These are phyloP conservation scores for Fulvia fulva DNA, from an alignment of 2,329 filamentous ascomycete genomes.

Conservation along the genomic window DNA sequence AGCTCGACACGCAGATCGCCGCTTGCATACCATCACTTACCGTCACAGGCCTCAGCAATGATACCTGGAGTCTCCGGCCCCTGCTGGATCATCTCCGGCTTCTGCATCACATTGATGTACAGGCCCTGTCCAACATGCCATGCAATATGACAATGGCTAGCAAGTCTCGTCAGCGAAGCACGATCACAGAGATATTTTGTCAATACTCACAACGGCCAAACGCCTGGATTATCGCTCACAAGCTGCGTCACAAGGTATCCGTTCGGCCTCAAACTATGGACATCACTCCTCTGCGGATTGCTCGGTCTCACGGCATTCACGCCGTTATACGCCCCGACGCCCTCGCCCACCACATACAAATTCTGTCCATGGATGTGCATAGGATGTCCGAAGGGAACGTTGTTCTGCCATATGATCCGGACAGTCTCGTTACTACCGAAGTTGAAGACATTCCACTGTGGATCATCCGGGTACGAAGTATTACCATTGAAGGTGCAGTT, in stretches of 20 bases:
- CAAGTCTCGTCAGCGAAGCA: too few species aligned
- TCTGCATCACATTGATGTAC: conserved; percentile 25
- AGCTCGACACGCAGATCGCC: not conserved
- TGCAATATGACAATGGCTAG: conserved; percentile 32
- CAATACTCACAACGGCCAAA: conserved; percentile 56
- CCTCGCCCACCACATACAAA: conserved; percentile 41
- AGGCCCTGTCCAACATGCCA: conserved; percentile 31
- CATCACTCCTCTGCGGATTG: conserved; percentile 38
- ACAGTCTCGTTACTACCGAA: conserved; percentile 38
- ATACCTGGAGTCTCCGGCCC: conserved; percentile 37
- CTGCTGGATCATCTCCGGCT: conserved; percentile 15
- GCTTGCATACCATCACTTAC: conserved; percentile 21
- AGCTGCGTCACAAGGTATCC: conserved; percentile 35
- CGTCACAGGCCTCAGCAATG: conserved; percentile 48
- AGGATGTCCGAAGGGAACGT: conserved; percentile 34
- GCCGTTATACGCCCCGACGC: conserved; percentile 39
- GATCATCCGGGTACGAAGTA: conserved; percentile 28
- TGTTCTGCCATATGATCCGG: conserved; percentile 37
- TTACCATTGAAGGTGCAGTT: conserved; percentile 33
- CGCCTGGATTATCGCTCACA: conserved; percentile 50
- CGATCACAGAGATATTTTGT: conserved; percentile 32
- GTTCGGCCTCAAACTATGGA: conserved; percentile 26
- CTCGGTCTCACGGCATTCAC: conserved; percentile 40
- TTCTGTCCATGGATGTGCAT: conserved; percentile 48
- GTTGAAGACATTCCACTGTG: conserved; percentile 37